Percentiles rank a stretch among this genome's conserved stretches.
Evolutionary conservation across 2,329 filamentous ascomycete genomes (phyloP).

Genomic region (Ophiostoma australiae): DNA sequence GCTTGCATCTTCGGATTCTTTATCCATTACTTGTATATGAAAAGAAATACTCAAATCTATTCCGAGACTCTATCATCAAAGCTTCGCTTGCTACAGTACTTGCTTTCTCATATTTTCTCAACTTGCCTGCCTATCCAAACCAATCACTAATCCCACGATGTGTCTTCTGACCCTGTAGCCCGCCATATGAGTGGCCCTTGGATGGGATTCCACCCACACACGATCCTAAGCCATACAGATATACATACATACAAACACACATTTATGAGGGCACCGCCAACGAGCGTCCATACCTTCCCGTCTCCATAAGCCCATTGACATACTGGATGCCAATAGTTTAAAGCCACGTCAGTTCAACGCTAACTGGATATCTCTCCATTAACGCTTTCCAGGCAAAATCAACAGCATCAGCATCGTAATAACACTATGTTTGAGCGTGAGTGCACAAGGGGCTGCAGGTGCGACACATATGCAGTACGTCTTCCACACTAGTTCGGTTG

Average conservation of each 20-base stretch:
- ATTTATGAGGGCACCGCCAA: too few relatives aligned
- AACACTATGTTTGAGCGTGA: background rate
- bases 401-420: background rate
- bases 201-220: background rate
- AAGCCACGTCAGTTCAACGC: background rate
- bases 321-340: background rate
- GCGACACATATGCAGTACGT: background rate
- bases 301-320: background rate
- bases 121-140: background rate
- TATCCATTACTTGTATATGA: too few relatives aligned
- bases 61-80: background rate
- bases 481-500: constrained; percentile 1
- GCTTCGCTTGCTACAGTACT: background rate
- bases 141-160: background rate
- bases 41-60: background rate
- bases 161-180: background rate
- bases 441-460: background rate
- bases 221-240: background rate
- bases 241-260: too few relatives aligned
- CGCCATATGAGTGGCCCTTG: background rate
- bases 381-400: too few relatives aligned
- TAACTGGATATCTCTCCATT: background rate
- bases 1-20: background rate
- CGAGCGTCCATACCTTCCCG: background rate
- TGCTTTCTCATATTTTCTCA: background rate